Conservation (phyloP, 768 basidiomycete genomes). For the Termitomyces sp. region DNA sequence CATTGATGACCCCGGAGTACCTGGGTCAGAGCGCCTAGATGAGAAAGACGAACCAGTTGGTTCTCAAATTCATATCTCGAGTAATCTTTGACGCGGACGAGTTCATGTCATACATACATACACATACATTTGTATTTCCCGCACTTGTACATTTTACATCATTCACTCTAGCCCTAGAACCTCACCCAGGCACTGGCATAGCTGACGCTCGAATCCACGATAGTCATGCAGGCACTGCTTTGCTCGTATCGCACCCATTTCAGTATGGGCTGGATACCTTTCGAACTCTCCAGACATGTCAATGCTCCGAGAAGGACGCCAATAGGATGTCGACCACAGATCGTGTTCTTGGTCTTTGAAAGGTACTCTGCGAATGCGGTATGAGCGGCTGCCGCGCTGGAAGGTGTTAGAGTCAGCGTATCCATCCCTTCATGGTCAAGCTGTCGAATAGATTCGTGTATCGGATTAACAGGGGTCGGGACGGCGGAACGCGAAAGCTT, state of each 20-base stretch:
- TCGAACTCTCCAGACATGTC: slow-evolving; percentile 43
- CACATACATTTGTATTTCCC: not conserved
- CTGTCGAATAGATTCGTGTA: slow-evolving; percentile 76
- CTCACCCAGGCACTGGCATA: slow-evolving; percentile 88
- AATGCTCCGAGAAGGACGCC: slow-evolving; percentile 85
- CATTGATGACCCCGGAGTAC: slow-evolving; percentile 61
- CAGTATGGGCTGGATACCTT: slow-evolving; percentile 32
- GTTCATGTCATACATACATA: not conserved
- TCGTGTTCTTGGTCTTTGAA: slow-evolving; percentile 80
- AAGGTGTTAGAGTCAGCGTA: slow-evolving; percentile 52
- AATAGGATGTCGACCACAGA: slow-evolving; percentile 95
- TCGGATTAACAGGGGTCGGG: slow-evolving; percentile 51
- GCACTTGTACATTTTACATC: not conserved
- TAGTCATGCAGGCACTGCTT: slow-evolving; percentile 66
- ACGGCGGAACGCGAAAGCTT: slow-evolving; percentile 41
- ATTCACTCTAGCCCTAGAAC: slow-evolving; percentile 32
- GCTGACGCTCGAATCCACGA: slow-evolving; percentile 87
- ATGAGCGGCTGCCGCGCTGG: slow-evolving; percentile 52
- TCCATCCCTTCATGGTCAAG: slow-evolving; percentile 89
- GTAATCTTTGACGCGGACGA: slow-evolving; percentile 29
- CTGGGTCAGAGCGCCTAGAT: slow-evolving; percentile 55
- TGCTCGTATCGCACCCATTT: slow-evolving; percentile 94
- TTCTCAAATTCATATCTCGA: slow-evolving; percentile 34
- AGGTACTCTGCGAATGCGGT: slow-evolving; percentile 62
- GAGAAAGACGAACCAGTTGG: slow-evolving; percentile 49